A percentile compares a stretch with the other conserved stretches of the same genome.
Conservation (phyloP, 805 yeast species). For the Candida schatavii region DNA sequence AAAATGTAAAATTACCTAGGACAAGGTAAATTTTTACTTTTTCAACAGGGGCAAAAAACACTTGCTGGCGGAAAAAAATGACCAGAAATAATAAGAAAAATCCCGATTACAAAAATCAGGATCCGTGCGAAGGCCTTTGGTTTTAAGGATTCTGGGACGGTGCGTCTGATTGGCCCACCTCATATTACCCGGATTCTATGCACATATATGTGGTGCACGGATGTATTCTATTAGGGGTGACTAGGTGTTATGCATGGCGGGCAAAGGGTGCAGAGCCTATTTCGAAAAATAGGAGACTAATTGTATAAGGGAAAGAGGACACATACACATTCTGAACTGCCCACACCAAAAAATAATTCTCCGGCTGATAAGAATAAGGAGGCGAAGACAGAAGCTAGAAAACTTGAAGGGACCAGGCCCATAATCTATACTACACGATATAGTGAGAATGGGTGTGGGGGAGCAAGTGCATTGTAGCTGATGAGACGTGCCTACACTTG, state of each 20-base stretch:
- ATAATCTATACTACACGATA: too few species aligned
- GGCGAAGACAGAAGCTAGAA: too few species aligned
- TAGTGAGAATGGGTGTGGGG: too few species aligned
- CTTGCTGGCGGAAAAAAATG: slow-evolving; percentile 6
- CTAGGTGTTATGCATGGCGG: slow-evolving; percentile 1
- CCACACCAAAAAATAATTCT: too few species aligned
- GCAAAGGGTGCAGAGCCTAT: neutral
- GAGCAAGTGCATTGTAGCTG: too few species aligned
- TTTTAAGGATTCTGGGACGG: neutral
- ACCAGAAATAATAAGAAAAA: slow-evolving; percentile 2
- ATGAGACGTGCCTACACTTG: too few species aligned
- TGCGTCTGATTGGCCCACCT: slow-evolving; percentile 4
- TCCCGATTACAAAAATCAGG: slow-evolving; percentile 7
- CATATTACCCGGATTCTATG: slow-evolving; percentile 1
- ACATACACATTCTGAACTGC: too few species aligned
- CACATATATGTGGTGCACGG: slow-evolving; percentile 1
- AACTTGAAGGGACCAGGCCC: too few species aligned
- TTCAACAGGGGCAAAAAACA: slow-evolving; percentile 8
- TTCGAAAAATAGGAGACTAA: neutral
- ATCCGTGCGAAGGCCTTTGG: slow-evolving; percentile 2
- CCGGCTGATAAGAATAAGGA: too few species aligned
- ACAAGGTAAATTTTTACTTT: neutral
- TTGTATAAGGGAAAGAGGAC: neutral
- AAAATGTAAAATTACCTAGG: slow-evolving; percentile 2
- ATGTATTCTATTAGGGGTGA: neutral